Evolutionary conservation across 2,329 filamentous ascomycete species (phyloP).

Genomic region (Xylaria sp.): DNA sequence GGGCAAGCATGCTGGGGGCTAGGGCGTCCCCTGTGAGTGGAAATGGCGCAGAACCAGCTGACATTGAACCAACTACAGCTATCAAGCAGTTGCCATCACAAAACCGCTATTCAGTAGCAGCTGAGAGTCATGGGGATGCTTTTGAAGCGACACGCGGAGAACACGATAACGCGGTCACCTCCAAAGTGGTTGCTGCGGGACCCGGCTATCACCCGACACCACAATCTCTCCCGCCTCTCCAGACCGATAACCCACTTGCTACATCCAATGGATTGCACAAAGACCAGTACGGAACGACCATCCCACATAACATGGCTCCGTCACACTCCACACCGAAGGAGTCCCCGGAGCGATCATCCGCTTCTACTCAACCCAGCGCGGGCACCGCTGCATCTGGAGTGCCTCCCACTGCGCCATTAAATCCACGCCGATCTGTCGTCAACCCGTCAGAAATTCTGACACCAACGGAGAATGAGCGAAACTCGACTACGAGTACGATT

Average conservation of each 20-base stretch:
- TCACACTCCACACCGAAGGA: conserved; percentile 6
- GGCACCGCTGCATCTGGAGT: conserved; percentile 36
- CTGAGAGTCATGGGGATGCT: conserved; percentile 3
- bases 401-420: conserved; percentile 49
- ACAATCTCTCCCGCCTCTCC: conserved; percentile 29
- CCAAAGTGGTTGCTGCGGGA: conserved; percentile 24
- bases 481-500: conserved; percentile 50
- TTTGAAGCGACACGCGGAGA: conserved; percentile 26
- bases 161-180: conserved; percentile 27
- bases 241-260: conserved; percentile 24
- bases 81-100: conserved; percentile 27
- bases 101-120: conserved; percentile 8
- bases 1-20: conserved; percentile 18
- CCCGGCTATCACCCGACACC: conserved; percentile 25
- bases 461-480: conserved; percentile 43
- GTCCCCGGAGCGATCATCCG: conserved; percentile 21
- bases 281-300: not conserved
- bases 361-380: conserved; percentile 24
- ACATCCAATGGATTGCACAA: conserved; percentile 4
- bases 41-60: conserved; percentile 22
- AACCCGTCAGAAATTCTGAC: conserved; percentile 41
- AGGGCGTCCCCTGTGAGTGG: conserved; percentile 20
- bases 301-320: conserved; percentile 13
- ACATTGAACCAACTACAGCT: conserved; percentile 26
- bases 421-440: conserved; percentile 43